A percentile compares a stretch with the other conserved stretches of the same genome.
These are phyloP conservation scores for Xylariaceae sp. DNA, from an alignment of 2,329 filamentous ascomycete species.

Conservation along the genomic window DNA sequence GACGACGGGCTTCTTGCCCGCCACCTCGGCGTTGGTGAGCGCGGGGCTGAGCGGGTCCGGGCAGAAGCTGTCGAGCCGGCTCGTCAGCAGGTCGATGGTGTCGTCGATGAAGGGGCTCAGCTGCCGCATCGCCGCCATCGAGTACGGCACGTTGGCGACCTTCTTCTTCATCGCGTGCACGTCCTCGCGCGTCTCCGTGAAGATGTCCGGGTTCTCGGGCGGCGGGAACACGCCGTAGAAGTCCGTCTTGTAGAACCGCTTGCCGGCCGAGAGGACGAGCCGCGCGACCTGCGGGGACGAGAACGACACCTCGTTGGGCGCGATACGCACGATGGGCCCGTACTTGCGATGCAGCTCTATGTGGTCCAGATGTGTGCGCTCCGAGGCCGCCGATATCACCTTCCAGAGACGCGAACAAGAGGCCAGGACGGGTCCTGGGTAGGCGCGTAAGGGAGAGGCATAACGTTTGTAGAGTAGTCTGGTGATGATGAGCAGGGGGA, in stretches of 20 bases:
- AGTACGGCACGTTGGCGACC: constrained; percentile 54
- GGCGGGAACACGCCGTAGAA: constrained; percentile 60
- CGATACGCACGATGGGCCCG: constrained; percentile 53
- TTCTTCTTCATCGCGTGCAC: constrained; percentile 60
- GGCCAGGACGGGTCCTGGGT: constrained; percentile 36
- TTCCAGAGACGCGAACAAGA: constrained; percentile 46
- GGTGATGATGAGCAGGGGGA: constrained; percentile 34
- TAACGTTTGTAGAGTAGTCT: constrained; percentile 40
- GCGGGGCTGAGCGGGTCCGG: constrained; percentile 22
- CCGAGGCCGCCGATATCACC: constrained; percentile 41
- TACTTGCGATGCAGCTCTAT: constrained; percentile 49
- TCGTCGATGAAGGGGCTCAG: constrained; percentile 55
- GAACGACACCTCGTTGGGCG: constrained; percentile 51
- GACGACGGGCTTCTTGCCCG: constrained; percentile 33
- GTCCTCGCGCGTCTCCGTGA: constrained; percentile 57
- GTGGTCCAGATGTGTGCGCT: constrained; percentile 47
- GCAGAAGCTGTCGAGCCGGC: constrained; percentile 46
- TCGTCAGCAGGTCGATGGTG: constrained; percentile 49
- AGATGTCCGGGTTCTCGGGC: constrained; percentile 60
- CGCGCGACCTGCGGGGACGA: constrained; percentile 50
- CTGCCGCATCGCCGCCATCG: constrained; percentile 57
- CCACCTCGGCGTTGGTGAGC: constrained; percentile 17
- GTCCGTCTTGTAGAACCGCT: constrained; percentile 55
- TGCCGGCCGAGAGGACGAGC: constrained; percentile 50
- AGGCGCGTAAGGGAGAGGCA: constrained; percentile 35